Evolutionary conservation across 805 yeast species (phyloP), one percentile per base, ranked within the genome.

Genomic region (Yamadazyma kitorensis): DNA sequence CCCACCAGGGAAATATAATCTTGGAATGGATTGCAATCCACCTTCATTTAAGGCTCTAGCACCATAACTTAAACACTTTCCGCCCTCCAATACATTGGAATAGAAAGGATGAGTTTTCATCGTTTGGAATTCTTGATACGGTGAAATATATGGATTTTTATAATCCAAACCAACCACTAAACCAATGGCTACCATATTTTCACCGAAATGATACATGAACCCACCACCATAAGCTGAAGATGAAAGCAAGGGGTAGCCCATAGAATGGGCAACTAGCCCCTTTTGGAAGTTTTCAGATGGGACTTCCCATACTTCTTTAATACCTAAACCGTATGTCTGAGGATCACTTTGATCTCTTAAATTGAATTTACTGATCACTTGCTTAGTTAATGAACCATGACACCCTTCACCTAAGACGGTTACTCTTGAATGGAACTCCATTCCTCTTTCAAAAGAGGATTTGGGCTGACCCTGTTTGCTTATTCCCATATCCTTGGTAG

Each of bases 11-110:
- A 93, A 93, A 45, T 81, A 68, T 36, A 93, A 70, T 54, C 81
- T 76, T 16, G 99, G 99, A 33, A 93, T 84, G 24, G 95, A 81
- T 66, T 93, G 99, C 47, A 70, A 73, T 1, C 99, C 99, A 43
- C 99, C 99, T 64, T 93, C 99, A 59, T 91, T 93, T 48, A 93
- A 74, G 1, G 98, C 96, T 49, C 98, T 75, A 4, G 98, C 98
- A 12, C 86, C 98, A 52, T 93, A 93, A 3, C 95, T 80, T 13
- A 93, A 73, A 61, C 98, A 93, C 52, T 82, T 86, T 14, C 98
- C 98, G 25, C 94, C 95, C 49, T 78, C 76, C 34, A 93, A 68
- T 1, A 82, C 82, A 14, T 76, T 63, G 19, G 76, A 64, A 57
- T 87, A 93, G 58, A 75, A 82, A 4, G 96, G 95, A 58, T 93